A percentile compares a stretch with the other conserved stretches of the same genome.
phyloP scores from a whole-genome alignment of 768 basidiomycete genomes.

The Kwoniella sp. region DNA sequence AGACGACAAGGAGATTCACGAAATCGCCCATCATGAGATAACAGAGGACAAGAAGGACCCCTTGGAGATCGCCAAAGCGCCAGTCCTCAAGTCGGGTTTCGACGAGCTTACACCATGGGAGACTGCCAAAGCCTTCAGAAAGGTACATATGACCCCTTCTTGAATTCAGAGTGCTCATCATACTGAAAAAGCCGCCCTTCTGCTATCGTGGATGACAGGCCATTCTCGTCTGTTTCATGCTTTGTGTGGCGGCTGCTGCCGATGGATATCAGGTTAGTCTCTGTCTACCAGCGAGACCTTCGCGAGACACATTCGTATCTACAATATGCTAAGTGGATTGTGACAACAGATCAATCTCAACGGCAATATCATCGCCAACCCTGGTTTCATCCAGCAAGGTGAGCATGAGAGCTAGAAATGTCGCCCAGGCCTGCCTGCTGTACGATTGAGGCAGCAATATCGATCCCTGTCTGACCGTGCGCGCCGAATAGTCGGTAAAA shows the following conservation, averaged over 20 bases:
- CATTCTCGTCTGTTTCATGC: slow-evolving; percentile 12
- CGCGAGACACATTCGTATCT: too few species aligned
- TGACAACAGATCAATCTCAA: slow-evolving; percentile 19
- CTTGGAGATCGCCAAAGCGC: not conserved
- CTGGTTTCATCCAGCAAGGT: slow-evolving; percentile 12
- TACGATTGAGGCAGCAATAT: too few species aligned
- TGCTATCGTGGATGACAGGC: slow-evolving; percentile 8
- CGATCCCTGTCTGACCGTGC: too few species aligned
- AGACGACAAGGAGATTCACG: not conserved
- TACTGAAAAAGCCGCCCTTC: too few species aligned
- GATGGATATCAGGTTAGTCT: slow-evolving; percentile 21
- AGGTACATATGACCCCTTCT: too few species aligned
- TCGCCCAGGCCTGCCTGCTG: too few species aligned
- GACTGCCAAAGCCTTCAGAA: not conserved
- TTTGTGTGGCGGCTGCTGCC: slow-evolving; percentile 16
- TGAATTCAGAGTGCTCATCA: too few species aligned
- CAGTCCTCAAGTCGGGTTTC: slow-evolving; percentile 3
- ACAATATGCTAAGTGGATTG: too few species aligned
- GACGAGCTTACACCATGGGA: not conserved
- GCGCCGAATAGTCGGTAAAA: slow-evolving; percentile 5
- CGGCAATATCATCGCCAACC: slow-evolving; percentile 33
- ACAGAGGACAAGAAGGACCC: not conserved
- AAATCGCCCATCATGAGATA: not conserved
- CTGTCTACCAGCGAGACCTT: too few species aligned
- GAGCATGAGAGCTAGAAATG: too few species aligned